Evolutionary conservation across 306 rosid genomes (phyloP).

Genomic region (Citrullus colocynthis): DNA sequence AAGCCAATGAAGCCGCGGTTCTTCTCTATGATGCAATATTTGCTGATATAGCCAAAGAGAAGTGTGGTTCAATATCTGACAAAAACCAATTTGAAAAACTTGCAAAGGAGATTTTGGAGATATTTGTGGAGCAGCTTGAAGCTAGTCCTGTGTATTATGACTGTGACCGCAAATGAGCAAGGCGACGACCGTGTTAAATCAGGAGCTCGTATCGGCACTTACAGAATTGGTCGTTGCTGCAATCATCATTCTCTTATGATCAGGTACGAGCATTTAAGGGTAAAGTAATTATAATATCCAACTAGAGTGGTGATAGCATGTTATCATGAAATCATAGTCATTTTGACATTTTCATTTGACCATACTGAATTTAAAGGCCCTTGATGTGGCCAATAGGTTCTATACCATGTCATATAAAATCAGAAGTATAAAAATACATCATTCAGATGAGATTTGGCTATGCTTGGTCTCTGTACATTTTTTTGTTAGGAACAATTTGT

Average conservation of each 20-base stretch:
- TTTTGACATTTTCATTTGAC: neutral
- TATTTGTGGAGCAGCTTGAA: conserved; percentile 73
- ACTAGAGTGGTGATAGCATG: neutral
- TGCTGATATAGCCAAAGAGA: conserved; percentile 31
- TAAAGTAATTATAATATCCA: neutral
- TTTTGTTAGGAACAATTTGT: neutral
- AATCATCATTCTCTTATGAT: neutral
- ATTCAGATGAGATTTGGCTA: neutral
- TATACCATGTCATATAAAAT: neutral
- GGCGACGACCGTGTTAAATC: neutral
- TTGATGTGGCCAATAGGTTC: neutral
- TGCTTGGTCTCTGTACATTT: neutral
- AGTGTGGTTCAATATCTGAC: conserved; percentile 19
- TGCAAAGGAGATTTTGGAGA: conserved; percentile 40
- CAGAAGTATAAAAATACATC: neutral
- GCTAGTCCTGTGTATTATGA: conserved; percentile 57
- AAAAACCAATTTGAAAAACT: conserved; percentile 31
- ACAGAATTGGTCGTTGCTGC: neutral
- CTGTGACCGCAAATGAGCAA: conserved; percentile 19
- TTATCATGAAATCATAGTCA: neutral
- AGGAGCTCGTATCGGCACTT: neutral
- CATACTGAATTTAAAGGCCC: neutral
- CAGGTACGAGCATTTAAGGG: neutral
- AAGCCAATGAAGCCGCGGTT: conserved; percentile 44
- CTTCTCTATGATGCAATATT: conserved; percentile 62